Conservation (phyloP, 805 yeast species). For the Candida ovalis region DNA sequence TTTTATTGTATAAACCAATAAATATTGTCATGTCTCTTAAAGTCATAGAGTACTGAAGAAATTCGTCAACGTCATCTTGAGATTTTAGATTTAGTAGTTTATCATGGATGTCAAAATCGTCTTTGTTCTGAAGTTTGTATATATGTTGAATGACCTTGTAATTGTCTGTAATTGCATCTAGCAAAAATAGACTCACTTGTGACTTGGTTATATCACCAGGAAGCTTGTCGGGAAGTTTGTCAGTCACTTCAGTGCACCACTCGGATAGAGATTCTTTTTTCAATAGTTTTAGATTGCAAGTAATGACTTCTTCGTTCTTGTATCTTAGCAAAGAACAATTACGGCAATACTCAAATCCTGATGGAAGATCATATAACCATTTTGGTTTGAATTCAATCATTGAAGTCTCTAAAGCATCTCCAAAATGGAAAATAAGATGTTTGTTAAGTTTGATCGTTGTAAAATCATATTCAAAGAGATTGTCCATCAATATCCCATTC, state of each 20-base stretch:
- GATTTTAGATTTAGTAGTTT: constrained; percentile 27
- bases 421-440: constrained; percentile 22
- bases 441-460: constrained; percentile 19
- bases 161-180: constrained; percentile 6
- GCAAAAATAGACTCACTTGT: neutral
- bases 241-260: constrained; percentile 33
- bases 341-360: constrained; percentile 35
- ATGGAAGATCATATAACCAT: constrained; percentile 42
- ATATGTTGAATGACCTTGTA: constrained; percentile 13
- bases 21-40: constrained; percentile 50
- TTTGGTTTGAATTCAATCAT: constrained; percentile 48
- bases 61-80: constrained; percentile 39
- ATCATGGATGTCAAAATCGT: constrained; percentile 29
- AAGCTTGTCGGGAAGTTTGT: constrained; percentile 5
- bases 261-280: constrained; percentile 26
- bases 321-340: constrained; percentile 40
- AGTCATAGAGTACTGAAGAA: constrained; percentile 44
- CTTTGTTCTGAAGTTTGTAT: constrained; percentile 33
- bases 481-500: constrained; percentile 26
- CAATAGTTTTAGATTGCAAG: constrained; percentile 40
- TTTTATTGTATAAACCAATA: constrained; percentile 31
- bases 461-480: constrained; percentile 14
- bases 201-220: neutral
- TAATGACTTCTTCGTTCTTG: constrained; percentile 30
- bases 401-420: constrained; percentile 1